Percentiles rank a stretch among this genome's conserved stretches.
Conservation (phyloP, 2,329 filamentous ascomycete species). For the Colletotrichum sidae region DNA sequence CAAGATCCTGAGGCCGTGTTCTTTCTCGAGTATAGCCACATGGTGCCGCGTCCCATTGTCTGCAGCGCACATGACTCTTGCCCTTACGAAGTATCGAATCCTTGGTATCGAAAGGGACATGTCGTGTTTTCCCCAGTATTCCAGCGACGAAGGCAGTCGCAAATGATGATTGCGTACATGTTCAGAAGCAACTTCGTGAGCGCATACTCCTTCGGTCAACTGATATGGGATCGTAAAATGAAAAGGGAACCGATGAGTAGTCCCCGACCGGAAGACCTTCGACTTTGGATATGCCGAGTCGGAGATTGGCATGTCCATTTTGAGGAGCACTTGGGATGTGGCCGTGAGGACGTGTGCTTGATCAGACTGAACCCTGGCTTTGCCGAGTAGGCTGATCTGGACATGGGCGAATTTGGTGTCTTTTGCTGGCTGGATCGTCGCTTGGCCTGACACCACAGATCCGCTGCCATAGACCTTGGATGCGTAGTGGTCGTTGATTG, state of each 20-base stretch:
- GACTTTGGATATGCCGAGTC: slow-evolving; percentile 59
- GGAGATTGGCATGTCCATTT: slow-evolving; percentile 65
- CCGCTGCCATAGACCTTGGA: slow-evolving; percentile 67
- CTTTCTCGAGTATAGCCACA: slow-evolving; percentile 52
- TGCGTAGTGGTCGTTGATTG: slow-evolving; percentile 63
- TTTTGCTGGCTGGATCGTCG: slow-evolving; percentile 55
- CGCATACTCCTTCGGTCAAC: slow-evolving; percentile 67
- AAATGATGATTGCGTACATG: slow-evolving; percentile 63
- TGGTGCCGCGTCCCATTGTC: slow-evolving; percentile 33
- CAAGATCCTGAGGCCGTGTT: slow-evolving; percentile 62
- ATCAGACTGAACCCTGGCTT: slow-evolving; percentile 61
- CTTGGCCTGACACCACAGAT: slow-evolving; percentile 62
- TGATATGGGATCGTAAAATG: slow-evolving; percentile 68
- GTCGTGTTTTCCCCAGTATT: slow-evolving; percentile 65
- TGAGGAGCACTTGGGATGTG: slow-evolving; percentile 64
- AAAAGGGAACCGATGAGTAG: slow-evolving; percentile 63
- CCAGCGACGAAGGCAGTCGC: slow-evolving; percentile 63
- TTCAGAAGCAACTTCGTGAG: slow-evolving; percentile 57
- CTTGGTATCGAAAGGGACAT: slow-evolving; percentile 64
- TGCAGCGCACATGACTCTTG: slow-evolving; percentile 51
- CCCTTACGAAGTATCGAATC: slow-evolving; percentile 64
- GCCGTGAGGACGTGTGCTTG: slow-evolving; percentile 59
- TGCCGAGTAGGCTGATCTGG: slow-evolving; percentile 64
- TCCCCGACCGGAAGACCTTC: slow-evolving; percentile 59
- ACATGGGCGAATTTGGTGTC: slow-evolving; percentile 62